A percentile compares a stretch with the other conserved stretches of the same genome.
Evolutionary conservation across 2,329 filamentous ascomycete genomes (phyloP).

Genomic region (Delphinella strobiligena): DNA sequence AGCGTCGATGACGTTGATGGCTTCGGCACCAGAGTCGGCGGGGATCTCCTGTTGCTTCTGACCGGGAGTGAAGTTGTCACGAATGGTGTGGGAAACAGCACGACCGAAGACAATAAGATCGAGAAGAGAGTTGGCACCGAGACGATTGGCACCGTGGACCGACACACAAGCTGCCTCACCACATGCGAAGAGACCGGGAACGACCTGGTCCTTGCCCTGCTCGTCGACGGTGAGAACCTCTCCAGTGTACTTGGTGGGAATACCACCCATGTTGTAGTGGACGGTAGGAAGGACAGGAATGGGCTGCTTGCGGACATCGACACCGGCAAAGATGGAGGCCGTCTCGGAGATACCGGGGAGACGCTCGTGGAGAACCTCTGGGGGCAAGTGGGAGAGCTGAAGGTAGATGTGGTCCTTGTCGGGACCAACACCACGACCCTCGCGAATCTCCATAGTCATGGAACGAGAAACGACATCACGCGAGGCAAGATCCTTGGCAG

Average conservation of each 20-base stretch:
- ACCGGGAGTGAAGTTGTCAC: slow-evolving; percentile 82
- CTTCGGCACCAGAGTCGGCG: slow-evolving; percentile 78
- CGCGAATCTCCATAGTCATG: slow-evolving; percentile 97
- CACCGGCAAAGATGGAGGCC: slow-evolving; percentile 90
- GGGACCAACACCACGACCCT: slow-evolving; percentile 89
- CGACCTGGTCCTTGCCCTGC: slow-evolving; percentile 78
- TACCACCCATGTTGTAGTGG: slow-evolving; percentile 99
- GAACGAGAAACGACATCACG: slow-evolving; percentile 94
- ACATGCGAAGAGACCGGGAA: slow-evolving; percentile 89
- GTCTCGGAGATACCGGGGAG: slow-evolving; percentile 98
- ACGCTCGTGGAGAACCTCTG: slow-evolving; percentile 88
- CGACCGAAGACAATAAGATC: slow-evolving; percentile 96
- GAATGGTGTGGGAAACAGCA: slow-evolving; percentile 93
- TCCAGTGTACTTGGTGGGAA: slow-evolving; percentile 93
- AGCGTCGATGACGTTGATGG: slow-evolving; percentile 75
- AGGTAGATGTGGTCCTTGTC: slow-evolving; percentile 99
- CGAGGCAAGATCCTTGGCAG: slow-evolving; percentile 91
- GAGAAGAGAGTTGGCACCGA: slow-evolving; percentile 95
- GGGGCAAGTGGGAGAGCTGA: slow-evolving; percentile 86
- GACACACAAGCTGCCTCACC: slow-evolving; percentile 97
- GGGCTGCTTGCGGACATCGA: slow-evolving; percentile 93
- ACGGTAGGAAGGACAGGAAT: slow-evolving; percentile 94
- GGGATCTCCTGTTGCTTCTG: slow-evolving; percentile 65
- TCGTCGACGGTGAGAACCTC: slow-evolving; percentile 86
- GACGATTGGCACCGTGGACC: slow-evolving; percentile 94